Conservation (phyloP, 768 basidiomycete genomes). For the Agaricus sinodeliciosus region DNA sequence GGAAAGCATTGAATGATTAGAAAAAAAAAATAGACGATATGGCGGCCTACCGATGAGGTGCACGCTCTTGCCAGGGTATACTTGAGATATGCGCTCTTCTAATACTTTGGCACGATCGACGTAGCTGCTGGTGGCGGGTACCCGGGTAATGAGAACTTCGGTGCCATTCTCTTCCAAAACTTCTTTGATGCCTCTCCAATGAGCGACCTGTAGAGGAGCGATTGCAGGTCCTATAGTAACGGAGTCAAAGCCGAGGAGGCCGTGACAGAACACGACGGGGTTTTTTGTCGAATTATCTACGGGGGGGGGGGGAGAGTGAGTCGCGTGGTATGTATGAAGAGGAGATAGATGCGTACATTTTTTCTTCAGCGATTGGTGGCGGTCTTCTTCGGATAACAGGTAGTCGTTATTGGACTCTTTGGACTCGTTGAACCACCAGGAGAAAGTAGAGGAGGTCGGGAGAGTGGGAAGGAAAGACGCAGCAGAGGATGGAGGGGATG, state of each 20-base stretch:
- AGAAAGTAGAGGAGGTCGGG: constrained; percentile 16
- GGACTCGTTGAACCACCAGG: constrained; percentile 48
- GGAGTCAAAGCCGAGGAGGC: constrained; percentile 84
- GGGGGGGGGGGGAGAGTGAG: constrained; percentile 12
- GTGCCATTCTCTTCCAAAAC: constrained; percentile 83
- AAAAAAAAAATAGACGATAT: constrained; percentile 9
- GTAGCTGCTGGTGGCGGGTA: constrained; percentile 88
- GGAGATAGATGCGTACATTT: constrained; percentile 47
- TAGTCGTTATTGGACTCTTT: constrained; percentile 34
- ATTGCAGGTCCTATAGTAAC: constrained; percentile 73
- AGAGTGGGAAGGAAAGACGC: constrained; percentile 3
- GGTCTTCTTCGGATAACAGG: constrained; percentile 48
- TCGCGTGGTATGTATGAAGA: neutral
- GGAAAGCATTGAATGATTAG: neutral
- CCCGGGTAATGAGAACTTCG: constrained; percentile 89
- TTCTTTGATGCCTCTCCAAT: constrained; percentile 97
- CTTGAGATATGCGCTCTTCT: constrained; percentile 71
- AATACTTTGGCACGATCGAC: constrained; percentile 86
- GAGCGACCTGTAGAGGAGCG: constrained; percentile 78
- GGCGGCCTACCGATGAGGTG: constrained; percentile 67
- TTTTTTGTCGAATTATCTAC: constrained; percentile 72
- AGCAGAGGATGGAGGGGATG: constrained; percentile 1
- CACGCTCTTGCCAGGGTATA: constrained; percentile 76
- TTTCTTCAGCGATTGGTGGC: constrained; percentile 33
- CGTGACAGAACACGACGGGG: constrained; percentile 94